These are phyloP conservation scores for Abrus pulchellus DNA, from an alignment of 306 rosid genomes.

Conservation along the genomic window DNA sequence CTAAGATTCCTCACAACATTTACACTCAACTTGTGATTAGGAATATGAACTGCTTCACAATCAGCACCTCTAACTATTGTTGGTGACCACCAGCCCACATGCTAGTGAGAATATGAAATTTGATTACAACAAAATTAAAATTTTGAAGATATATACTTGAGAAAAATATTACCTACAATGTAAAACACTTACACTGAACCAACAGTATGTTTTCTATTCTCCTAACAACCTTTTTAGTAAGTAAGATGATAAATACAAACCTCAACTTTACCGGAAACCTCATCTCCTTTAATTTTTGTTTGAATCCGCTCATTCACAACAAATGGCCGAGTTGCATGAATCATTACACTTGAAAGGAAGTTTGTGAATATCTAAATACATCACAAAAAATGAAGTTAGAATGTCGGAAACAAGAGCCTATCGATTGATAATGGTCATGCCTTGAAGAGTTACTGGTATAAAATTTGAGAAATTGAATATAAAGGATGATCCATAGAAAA, in stretches of 20 bases:
- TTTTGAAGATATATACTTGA: slow-evolving; percentile 3
- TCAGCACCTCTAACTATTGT: slow-evolving; percentile 95
- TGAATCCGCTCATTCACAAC: slow-evolving; percentile 94
- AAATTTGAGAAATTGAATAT: slow-evolving; percentile 42
- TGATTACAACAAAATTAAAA: slow-evolving; percentile 12
- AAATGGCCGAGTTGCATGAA: slow-evolving; percentile 95
- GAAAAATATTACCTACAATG: slow-evolving; percentile 23
- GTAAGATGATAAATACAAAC: slow-evolving; percentile 60
- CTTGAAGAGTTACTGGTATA: slow-evolving; percentile 35
- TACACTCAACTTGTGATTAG: slow-evolving; percentile 95
- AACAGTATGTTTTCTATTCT: slow-evolving; percentile 27
- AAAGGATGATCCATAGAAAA: slow-evolving; percentile 18
- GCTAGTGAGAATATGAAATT: slow-evolving; percentile 61
- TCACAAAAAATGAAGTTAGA: slow-evolving; percentile 53
- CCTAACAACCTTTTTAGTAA: slow-evolving; percentile 52
- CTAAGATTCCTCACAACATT: slow-evolving; percentile 94
- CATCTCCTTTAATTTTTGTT: slow-evolving; percentile 93
- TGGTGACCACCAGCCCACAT: slow-evolving; percentile 99
- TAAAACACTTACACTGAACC: slow-evolving; percentile 9
- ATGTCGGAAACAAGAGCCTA: slow-evolving; percentile 37
- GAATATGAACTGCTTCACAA: slow-evolving; percentile 99
- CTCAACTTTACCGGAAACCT: slow-evolving; percentile 99
- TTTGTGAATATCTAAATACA: slow-evolving; percentile 89
- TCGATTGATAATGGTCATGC: slow-evolving; percentile 33
- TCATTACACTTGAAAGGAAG: slow-evolving; percentile 96